Percentiles rank a stretch among this genome's conserved stretches.
Conservation (phyloP, 352 stramenopile species). For the Peronosclerospora sorghi region DNA sequence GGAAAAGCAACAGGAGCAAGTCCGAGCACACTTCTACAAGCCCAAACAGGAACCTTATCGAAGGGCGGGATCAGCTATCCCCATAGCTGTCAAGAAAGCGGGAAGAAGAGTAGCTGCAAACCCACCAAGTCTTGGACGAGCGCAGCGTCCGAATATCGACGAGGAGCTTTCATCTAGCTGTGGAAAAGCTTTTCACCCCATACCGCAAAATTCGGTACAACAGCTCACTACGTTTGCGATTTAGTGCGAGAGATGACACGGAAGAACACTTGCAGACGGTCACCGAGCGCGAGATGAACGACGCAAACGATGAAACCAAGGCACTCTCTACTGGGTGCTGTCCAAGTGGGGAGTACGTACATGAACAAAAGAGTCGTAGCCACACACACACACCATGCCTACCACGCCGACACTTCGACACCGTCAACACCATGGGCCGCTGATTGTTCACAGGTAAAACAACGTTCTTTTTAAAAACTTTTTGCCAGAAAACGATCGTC, state of each 20-base stretch:
- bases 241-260: no score
- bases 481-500: conserved; percentile 26
- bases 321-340: conserved; percentile 59
- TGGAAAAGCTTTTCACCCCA: no score
- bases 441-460: conserved; percentile 6
- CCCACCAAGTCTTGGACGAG: conserved; percentile 31
- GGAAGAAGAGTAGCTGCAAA: conserved; percentile 51
- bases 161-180: conserved; percentile 6
- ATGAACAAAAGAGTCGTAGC: conserved; percentile 50
- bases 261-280: no score
- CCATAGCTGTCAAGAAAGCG: conserved; percentile 48
- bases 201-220: no score
- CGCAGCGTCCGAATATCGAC: conserved; percentile 16
- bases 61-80: conserved; percentile 36
- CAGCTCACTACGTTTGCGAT: no score
- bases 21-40: conserved; percentile 55
- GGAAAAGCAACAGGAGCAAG: conserved; percentile 44
- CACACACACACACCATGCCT: conserved; percentile 4
- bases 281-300: no score
- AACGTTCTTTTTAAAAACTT: conserved; percentile 18
- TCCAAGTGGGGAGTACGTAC: conserved; percentile 74
- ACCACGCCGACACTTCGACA: conserved; percentile 10
- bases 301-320: no score
- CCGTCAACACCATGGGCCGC: conserved; percentile 9
- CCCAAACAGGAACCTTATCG: conserved; percentile 18